Percentiles rank a stretch among this genome's conserved stretches.
Evolutionary conservation across 2,329 filamentous ascomycete genomes (phyloP).

Genomic region (Karstenula rhodostoma): DNA sequence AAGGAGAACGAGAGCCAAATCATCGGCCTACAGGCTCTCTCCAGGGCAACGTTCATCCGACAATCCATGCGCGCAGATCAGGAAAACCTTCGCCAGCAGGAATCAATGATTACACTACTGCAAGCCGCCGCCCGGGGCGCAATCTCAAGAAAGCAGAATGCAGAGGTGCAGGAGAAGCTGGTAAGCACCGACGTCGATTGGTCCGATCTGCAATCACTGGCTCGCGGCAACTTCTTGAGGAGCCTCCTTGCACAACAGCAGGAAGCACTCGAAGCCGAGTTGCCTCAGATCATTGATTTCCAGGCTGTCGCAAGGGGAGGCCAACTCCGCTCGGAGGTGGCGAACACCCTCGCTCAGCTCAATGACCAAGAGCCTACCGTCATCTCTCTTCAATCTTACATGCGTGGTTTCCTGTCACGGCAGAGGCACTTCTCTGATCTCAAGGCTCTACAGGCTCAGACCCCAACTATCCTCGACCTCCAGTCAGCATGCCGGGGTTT

Average conservation of each 20-base stretch:
- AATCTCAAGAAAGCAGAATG: constrained; percentile 51
- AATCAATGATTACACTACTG: constrained; percentile 58
- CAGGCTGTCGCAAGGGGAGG: constrained; percentile 53
- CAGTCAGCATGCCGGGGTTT: constrained; percentile 75
- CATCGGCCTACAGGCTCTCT: constrained; percentile 50
- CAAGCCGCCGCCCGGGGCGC: constrained; percentile 71
- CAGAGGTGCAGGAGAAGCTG: constrained; percentile 52
- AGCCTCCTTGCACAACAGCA: constrained; percentile 38
- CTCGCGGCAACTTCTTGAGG: constrained; percentile 51
- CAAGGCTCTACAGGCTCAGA: constrained; percentile 65
- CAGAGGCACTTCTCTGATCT: constrained; percentile 55
- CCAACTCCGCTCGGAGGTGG: constrained; percentile 41
- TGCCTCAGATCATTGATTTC: constrained; percentile 43
- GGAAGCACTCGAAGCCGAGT: constrained; percentile 43
- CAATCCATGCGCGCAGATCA: constrained; percentile 45
- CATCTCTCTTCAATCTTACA: constrained; percentile 60
- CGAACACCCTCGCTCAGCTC: constrained; percentile 50
- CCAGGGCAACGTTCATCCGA: constrained; percentile 53
- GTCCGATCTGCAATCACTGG: constrained; percentile 55
- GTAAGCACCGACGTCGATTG: constrained; percentile 52
- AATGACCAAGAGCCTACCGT: constrained; percentile 54
- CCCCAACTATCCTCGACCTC: constrained; percentile 65
- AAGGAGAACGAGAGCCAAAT: constrained; percentile 59
- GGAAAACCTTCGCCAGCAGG: constrained; percentile 47
- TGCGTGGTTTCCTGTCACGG: constrained; percentile 58